Conservation (phyloP, 768 basidiomycete genomes). For the Asterophora lycoperdoides region DNA sequence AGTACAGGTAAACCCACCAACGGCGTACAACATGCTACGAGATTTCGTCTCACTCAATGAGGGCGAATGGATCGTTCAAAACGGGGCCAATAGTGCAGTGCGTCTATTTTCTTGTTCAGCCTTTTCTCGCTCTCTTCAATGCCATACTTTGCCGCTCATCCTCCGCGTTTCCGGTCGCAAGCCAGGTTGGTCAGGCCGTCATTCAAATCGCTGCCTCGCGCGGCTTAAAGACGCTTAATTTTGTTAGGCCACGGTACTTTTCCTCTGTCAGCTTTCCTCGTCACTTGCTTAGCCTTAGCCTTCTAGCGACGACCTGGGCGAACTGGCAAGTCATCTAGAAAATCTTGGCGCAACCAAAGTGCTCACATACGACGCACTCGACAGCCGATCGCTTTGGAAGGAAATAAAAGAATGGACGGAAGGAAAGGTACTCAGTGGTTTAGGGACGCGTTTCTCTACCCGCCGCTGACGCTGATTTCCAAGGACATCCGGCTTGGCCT, state of each 20-base stretch:
- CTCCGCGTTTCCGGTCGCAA: background rate
- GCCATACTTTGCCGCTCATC: too few species aligned
- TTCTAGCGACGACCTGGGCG: conserved; percentile 49
- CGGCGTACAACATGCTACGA: conserved; percentile 78
- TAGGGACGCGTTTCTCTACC: background rate
- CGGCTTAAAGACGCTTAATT: conserved; percentile 75
- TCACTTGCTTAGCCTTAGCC: background rate
- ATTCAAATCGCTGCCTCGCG: conserved; percentile 77
- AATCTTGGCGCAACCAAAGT: conserved; percentile 73
- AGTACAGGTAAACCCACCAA: conserved; percentile 74
- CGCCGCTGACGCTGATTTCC: background rate
- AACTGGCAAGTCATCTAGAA: conserved; percentile 46
- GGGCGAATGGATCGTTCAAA: conserved; percentile 83
- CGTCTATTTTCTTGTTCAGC: conserved; percentile 26
- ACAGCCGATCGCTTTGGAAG: conserved; percentile 48
- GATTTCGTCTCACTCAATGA: conserved; percentile 59
- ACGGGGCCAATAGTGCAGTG: conserved; percentile 82
- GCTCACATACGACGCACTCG: conserved; percentile 71
- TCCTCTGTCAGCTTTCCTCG: conserved; percentile 9
- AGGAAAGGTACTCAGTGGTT: conserved; percentile 43
- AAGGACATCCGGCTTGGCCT: conserved; percentile 44
- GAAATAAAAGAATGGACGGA: conserved; percentile 61
- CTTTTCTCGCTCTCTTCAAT: background rate
- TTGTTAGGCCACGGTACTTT: conserved; percentile 64
- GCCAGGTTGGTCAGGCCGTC: conserved; percentile 76